phyloP scores from a whole-genome alignment of 441 rosid species.

The Adansonia gregorii region DNA sequence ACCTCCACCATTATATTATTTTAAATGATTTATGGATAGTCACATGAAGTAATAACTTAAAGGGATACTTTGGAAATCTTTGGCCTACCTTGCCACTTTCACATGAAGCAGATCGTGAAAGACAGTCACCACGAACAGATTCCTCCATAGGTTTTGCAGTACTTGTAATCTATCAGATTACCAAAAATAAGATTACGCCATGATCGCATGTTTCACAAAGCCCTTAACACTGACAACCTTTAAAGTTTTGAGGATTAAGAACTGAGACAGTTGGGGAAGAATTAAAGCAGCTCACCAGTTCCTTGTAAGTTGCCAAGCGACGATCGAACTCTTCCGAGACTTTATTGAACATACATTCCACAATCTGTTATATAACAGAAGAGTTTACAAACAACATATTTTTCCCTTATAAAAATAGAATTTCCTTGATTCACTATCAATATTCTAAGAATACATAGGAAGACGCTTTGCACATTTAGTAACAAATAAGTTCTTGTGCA shows the following conservation, averaged over 20 bases:
- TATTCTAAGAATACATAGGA: not conserved
- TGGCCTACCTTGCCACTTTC: slow-evolving; percentile 37
- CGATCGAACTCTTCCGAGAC: slow-evolving; percentile 62
- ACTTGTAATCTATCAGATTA: slow-evolving; percentile 49
- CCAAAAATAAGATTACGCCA: not conserved
- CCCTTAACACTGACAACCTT: not conserved
- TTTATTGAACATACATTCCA: slow-evolving; percentile 64
- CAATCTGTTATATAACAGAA: slow-evolving; percentile 53
- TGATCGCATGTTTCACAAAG: not conserved
- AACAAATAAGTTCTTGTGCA: not conserved
- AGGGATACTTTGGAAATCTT: not conserved
- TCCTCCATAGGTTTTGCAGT: slow-evolving; percentile 40
- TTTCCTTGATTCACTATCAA: not conserved
- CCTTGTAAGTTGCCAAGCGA: slow-evolving; percentile 50
- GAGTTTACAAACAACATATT: not conserved
- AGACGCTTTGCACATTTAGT: not conserved
- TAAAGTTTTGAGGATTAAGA: not conserved
- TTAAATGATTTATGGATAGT: not conserved
- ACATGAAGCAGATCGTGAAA: slow-evolving; percentile 39
- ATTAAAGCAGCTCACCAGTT: slow-evolving; percentile 39
- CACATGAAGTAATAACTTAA: not conserved
- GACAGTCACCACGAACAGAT: slow-evolving; percentile 32
- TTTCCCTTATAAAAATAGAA: not conserved
- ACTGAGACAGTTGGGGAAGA: not conserved
- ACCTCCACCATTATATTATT: slow-evolving; percentile 15